Evolutionary conservation across 2,329 filamentous ascomycete genomes (phyloP).

Genomic region (Botrytis fragariae): DNA sequence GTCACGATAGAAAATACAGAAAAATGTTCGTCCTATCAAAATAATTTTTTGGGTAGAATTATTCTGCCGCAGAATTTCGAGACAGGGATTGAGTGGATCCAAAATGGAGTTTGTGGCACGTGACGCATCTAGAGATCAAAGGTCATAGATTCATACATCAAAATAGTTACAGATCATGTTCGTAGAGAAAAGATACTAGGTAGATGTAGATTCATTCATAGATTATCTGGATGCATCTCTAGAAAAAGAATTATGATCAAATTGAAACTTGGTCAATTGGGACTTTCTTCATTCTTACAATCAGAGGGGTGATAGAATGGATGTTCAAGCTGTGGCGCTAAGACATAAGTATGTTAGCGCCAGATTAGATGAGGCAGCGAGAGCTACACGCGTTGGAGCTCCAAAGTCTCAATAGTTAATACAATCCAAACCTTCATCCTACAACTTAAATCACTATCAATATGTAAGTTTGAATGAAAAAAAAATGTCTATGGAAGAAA

Average conservation of each 20-base stretch:
- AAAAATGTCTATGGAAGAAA: not conserved
- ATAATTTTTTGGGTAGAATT: conserved; percentile 23
- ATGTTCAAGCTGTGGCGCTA: conserved; percentile 13
- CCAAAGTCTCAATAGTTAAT: conserved; percentile 26
- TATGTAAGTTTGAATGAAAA: conserved; percentile 29
- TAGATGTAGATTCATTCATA: not conserved
- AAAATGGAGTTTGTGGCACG: not conserved
- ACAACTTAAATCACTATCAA: conserved; percentile 30
- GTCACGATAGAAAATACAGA: conserved; percentile 7
- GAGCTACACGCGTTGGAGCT: conserved; percentile 35
- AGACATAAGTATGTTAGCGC: conserved; percentile 20
- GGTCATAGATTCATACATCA: not conserved
- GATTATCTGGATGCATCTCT: not conserved
- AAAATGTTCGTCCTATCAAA: conserved; percentile 21
- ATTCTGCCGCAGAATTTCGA: conserved; percentile 24
- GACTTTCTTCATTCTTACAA: not conserved
- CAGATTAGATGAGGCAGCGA: conserved; percentile 32
- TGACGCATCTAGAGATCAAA: not conserved
- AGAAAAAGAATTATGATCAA: not conserved
- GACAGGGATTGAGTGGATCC: conserved; percentile 17
- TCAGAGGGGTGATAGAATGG: not conserved
- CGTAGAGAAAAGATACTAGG: not conserved
- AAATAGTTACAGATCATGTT: not conserved
- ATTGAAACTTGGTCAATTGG: not conserved
- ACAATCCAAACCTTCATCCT: conserved; percentile 28